A percentile compares a stretch with the other conserved stretches of the same genome.
phyloP scores from a whole-genome alignment of 805 yeast species.

The Sporopachydermia quercuum region DNA sequence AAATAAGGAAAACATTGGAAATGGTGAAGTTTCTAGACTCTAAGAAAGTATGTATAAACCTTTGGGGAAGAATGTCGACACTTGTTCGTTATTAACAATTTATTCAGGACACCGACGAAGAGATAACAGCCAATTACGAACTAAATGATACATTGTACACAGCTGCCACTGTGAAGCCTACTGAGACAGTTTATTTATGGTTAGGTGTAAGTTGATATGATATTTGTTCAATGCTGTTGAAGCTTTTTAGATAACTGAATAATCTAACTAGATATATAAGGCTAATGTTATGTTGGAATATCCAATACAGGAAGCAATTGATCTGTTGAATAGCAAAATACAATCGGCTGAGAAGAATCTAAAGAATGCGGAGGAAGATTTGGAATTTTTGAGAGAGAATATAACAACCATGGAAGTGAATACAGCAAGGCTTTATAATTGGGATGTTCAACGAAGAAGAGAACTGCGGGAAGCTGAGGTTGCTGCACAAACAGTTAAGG shows the following conservation, averaged over 20 bases:
- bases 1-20: slow-evolving; percentile 70
- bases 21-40: slow-evolving; percentile 47
- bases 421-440: slow-evolving; percentile 80
- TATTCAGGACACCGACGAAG: slow-evolving; percentile 20
- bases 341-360: slow-evolving; percentile 44
- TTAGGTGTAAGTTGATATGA: slow-evolving; percentile 36
- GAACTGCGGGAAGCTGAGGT: slow-evolving; percentile 28
- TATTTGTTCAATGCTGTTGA: not conserved
- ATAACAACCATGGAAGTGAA: slow-evolving; percentile 97
- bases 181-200: slow-evolving; percentile 72
- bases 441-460: slow-evolving; percentile 67
- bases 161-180: slow-evolving; percentile 54
- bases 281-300: slow-evolving; percentile 97
- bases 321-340: slow-evolving; percentile 47
- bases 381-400: slow-evolving; percentile 71
- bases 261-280: slow-evolving; percentile 5
- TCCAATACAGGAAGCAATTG: slow-evolving; percentile 76
- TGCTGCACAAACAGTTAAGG: slow-evolving; percentile 23
- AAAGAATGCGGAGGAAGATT: slow-evolving; percentile 59
- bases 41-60: slow-evolving; percentile 19
- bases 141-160: slow-evolving; percentile 87
- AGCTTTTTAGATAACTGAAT: not conserved
- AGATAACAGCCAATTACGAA: slow-evolving; percentile 70
- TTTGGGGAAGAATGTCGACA: slow-evolving; percentile 15
- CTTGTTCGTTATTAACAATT: slow-evolving; percentile 11